Evolutionary conservation across 345 rosid species (phyloP), one percentile per base, ranked within the genome.

Genomic region (Iberis pinnata): DNA sequence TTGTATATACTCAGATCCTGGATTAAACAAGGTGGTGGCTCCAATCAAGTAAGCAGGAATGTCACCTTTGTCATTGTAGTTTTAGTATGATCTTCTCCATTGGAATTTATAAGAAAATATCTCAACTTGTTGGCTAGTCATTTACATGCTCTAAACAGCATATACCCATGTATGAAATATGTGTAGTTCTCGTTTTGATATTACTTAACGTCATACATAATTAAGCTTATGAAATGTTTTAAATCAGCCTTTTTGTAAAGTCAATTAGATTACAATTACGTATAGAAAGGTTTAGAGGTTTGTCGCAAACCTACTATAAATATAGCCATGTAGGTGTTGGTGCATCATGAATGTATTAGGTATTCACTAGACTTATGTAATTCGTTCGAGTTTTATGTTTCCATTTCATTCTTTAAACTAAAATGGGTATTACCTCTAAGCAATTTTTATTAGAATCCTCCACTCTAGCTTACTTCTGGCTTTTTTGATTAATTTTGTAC

Each of bases 1-100:
- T 60, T 25, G 41, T 27, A n/a, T 66, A 19, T 66, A 18, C 43
- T 53, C 72, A 93, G 97, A 93, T 76, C 95, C 97, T 41, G 88
- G 97, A 36, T 67, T 90, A 53, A 74, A 68, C 37, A 85, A 80
- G 70, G 81, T 93, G 58, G 87, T 81, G 56, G 85, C 90, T 78
- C 95, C 95, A 13, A 75, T 93, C 61, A 63, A 73, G 25, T n/a
- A n/a, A n/a, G n/a, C n/a, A n/a, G n/a, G n/a, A n/a, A n/a, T n/a
- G n/a, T n/a, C n/a, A n/a, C n/a, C n/a, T n/a, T n/a, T n/a, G n/a
- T n/a, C n/a, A n/a, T n/a, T n/a, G n/a, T n/a, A 42, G 19, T 29
- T 7, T 18, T 42, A 63, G 12, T 53, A 16, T 15, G 18, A 15
- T n/a, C n/a, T n/a, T 18, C 40, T 48, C 36, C 44, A 1, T 29